Percentiles rank a stretch among this genome's conserved stretches.
Evolutionary conservation across 352 stramenopile species (phyloP).

Genomic region (Pythium guiyangense): DNA sequence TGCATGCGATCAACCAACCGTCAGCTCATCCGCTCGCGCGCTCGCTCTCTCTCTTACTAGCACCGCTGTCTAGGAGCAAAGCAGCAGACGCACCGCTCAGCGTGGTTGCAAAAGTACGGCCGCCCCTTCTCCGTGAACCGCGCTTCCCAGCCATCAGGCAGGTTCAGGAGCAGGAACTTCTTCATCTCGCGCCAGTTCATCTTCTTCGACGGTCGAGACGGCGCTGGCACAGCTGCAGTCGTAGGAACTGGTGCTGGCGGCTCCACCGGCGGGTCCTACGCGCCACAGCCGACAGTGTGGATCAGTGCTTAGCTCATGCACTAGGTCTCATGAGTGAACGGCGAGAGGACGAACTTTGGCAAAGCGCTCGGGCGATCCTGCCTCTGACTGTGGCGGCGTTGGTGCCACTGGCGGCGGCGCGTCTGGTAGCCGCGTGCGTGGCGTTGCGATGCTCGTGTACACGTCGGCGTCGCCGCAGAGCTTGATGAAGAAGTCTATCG

Average conservation of each 20-base stretch:
- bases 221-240: slow-evolving; percentile 19
- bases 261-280: slow-evolving; percentile 16
- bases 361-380: slow-evolving; percentile 1
- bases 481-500: slow-evolving; percentile 78
- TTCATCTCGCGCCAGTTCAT: slow-evolving; percentile 79
- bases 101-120: slow-evolving; percentile 83
- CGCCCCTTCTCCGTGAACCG: slow-evolving; percentile 76
- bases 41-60: background rate
- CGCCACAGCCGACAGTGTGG: background rate
- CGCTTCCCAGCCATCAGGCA: slow-evolving; percentile 77
- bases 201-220: slow-evolving; percentile 27
- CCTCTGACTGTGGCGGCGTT: slow-evolving; percentile 3
- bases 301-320: background rate
- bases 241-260: slow-evolving; percentile 13
- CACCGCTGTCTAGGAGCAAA: background rate
- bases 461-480: slow-evolving; percentile 59
- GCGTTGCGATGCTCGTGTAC: slow-evolving; percentile 27
- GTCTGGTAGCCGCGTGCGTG: slow-evolving; percentile 5
- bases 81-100: slow-evolving; percentile 33
- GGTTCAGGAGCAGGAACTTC: slow-evolving; percentile 56
- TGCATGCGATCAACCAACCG: background rate
- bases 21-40: too few species aligned
- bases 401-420: slow-evolving; percentile 1
- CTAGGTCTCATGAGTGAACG: too few species aligned
- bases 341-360: slow-evolving; percentile 1